Base-by-base conservation (phyloP, 2,329 filamentous ascomycete species). In the Alternaria hordeiaustralica region DNA sequence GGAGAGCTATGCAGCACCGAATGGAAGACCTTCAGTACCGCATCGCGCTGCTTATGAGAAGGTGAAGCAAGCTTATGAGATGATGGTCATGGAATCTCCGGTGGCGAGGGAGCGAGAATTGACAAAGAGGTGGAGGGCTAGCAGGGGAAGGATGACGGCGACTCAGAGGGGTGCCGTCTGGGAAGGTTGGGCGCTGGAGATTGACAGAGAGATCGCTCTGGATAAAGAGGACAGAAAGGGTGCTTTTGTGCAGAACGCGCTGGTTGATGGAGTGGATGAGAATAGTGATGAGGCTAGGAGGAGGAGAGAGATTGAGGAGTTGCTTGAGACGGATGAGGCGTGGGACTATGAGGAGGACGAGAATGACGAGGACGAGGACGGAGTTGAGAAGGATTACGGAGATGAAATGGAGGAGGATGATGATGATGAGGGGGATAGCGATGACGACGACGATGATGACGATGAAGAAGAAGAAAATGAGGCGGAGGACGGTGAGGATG, bases 61-160 rank as follows among this genome's bases (percentile, higher is more conserved):
- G 33, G 21, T 77, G 4, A 46, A 15, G 4, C 50, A 67, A 6
- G 70, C 67, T 6, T 71, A 67, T 18, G 25, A 21, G 1, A 23
- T 78, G 9, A 75, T 78, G 66, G 30, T 53, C 18, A 10, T 23
- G 7, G 9, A 9, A 0, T 46, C n/a, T 1, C 49, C 58, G 3
- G 25, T 5, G 5, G 61, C 64, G 10, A 56, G 76, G 2, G 77
- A 79, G 58, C 50, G 64, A 4, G 59, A 68, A n/a, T 23, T 78
- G 11, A 78, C 75, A 13, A 79, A 79, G 70, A 51, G 77, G 44
- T 79, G 75, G 75, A 60, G 72, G 6, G 61, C 57, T 5, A 68
- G 59, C 3, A 43, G 10, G 2, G 75, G 75, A 0, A 68, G 65
- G 13, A 67, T 78, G 71, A 72, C 61, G 28, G 61, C 21, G 45